A percentile compares a stretch with the other conserved stretches of the same genome.
Conservation (phyloP, 371 early-diverging fungal species). For the Parasitella parasitica region DNA sequence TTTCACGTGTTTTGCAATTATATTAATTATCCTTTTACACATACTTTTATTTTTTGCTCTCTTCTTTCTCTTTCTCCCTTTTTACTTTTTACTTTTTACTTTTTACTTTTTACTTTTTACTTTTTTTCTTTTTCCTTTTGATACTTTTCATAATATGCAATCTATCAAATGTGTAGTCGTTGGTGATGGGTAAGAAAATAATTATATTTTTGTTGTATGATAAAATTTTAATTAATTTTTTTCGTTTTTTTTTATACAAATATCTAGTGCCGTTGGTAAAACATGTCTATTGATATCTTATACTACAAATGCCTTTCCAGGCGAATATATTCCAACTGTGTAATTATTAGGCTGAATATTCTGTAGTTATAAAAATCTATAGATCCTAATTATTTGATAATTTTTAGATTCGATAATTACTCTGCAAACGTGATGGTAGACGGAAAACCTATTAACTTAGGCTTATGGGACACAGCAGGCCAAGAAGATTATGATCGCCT, state of each 20-base stretch:
- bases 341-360: conserved; percentile 34
- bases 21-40: not conserved
- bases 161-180: conserved; percentile 98
- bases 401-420: conserved; percentile 88
- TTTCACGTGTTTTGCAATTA: conserved; percentile 3
- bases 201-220: not conserved
- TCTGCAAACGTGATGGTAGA: conserved; percentile 92
- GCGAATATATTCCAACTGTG: conserved; percentile 97
- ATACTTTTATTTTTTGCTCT: not conserved
- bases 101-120: not conserved
- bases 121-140: not conserved
- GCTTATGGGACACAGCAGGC: conserved; percentile 98
- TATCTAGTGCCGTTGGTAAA: conserved; percentile 85
- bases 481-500: conserved; percentile 97
- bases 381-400: not conserved
- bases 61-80: conserved; percentile 6
- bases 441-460: conserved; percentile 89
- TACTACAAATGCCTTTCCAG: conserved; percentile 96
- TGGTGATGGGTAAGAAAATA: conserved; percentile 84
- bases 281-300: conserved; percentile 94
- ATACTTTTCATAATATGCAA: conserved; percentile 67
- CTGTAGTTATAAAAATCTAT: not conserved
- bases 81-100: conserved; percentile 1
- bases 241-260: not conserved
- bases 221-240: not conserved